Evolutionary conservation across 257 asterid genomes (phyloP).

Genomic region (Ligustrum vulgare): DNA sequence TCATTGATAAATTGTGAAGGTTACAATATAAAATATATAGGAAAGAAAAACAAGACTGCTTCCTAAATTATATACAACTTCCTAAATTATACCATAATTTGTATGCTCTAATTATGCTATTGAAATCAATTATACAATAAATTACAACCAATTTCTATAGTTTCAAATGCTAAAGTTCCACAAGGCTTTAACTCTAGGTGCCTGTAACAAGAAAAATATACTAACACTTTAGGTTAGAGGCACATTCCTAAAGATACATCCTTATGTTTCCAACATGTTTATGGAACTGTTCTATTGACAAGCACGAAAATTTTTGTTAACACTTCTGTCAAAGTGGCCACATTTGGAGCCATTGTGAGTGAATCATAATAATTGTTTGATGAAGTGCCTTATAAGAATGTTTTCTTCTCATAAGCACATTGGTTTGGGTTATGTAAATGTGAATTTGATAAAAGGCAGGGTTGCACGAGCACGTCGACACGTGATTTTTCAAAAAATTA

Average conservation of each 20-base stretch:
- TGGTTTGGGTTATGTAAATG: neutral
- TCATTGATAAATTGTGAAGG: too few species aligned
- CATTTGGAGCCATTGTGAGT: neutral
- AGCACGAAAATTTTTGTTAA: neutral
- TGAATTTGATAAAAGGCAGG: too few species aligned
- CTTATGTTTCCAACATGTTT: neutral
- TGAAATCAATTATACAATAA: too few species aligned
- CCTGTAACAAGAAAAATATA: slow-evolving; percentile 32
- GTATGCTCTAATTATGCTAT: too few species aligned
- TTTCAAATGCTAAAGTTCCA: slow-evolving; percentile 32
- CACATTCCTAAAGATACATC: neutral
- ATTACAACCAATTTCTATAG: too few species aligned
- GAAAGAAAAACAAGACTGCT: too few species aligned
- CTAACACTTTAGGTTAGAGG: neutral
- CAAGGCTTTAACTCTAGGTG: slow-evolving; percentile 65
- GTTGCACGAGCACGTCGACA: too few species aligned
- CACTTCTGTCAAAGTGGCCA: neutral
- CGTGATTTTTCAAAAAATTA: too few species aligned
- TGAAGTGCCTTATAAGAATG: neutral
- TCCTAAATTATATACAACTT: too few species aligned
- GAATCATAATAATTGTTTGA: neutral
- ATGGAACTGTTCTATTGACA: neutral
- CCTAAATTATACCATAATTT: too few species aligned
- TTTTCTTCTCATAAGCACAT: neutral
- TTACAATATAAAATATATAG: too few species aligned